Evolutionary conservation across 2,329 filamentous ascomycete genomes (phyloP).

Genomic region (Aspergillus japonicus): DNA sequence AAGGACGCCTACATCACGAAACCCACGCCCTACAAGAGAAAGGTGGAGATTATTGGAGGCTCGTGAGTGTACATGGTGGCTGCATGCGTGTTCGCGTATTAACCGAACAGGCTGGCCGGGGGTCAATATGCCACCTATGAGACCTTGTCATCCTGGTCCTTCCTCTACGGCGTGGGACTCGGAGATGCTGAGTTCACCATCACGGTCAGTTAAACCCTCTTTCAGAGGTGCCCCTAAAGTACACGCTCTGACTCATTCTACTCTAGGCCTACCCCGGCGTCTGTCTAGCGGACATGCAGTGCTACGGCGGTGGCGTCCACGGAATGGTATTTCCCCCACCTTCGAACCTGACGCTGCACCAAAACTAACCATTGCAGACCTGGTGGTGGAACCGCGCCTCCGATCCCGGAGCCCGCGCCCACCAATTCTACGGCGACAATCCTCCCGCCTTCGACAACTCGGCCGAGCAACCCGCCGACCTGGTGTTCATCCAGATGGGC

Average conservation of each 20-base stretch:
- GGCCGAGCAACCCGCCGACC: constrained; percentile 34
- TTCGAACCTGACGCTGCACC: not conserved
- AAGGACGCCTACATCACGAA: constrained; percentile 48
- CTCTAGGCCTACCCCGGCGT: constrained; percentile 54
- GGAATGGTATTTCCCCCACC: constrained; percentile 39
- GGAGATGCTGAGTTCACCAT: constrained; percentile 60
- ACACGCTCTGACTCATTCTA: not conserved
- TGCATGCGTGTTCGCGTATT: constrained; percentile 39
- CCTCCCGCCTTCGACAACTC: constrained; percentile 32
- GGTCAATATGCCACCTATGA: constrained; percentile 62
- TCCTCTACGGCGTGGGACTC: constrained; percentile 56
- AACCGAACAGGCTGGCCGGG: constrained; percentile 52
- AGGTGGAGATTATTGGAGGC: constrained; percentile 48
- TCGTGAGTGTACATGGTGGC: constrained; percentile 25
- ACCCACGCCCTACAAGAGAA: constrained; percentile 35
- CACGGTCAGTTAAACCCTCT: constrained; percentile 34
- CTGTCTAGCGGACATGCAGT: constrained; percentile 56
- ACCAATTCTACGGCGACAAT: constrained; percentile 40
- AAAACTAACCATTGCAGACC: constrained; percentile 24
- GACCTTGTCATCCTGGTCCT: constrained; percentile 57
- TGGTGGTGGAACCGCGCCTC: constrained; percentile 60
- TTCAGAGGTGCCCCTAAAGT: no score
- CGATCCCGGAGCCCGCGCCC: constrained; percentile 52
- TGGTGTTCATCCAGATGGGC: constrained; percentile 49
- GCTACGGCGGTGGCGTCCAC: constrained; percentile 54